phyloP scores from a whole-genome alignment of 2,329 filamentous ascomycete species.

The Scolecobasidium constrictum region DNA sequence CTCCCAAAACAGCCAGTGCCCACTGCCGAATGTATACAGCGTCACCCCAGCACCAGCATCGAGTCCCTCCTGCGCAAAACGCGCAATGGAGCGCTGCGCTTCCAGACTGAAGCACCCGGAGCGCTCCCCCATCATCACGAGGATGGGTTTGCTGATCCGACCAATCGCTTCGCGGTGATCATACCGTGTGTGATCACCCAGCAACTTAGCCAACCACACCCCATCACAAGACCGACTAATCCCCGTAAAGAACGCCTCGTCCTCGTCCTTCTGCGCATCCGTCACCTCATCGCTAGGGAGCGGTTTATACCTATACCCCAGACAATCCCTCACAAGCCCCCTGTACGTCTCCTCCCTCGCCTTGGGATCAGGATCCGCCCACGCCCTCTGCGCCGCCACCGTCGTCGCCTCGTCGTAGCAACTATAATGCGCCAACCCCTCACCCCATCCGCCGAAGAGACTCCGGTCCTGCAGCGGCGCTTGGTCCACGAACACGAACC shows the following conservation, averaged over 20 bases:
- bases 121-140: constrained; percentile 18
- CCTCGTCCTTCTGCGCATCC: constrained; percentile 11
- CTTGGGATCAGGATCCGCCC: constrained; percentile 5
- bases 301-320: constrained; percentile 17
- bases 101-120: constrained; percentile 20
- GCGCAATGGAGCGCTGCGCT: constrained; percentile 17
- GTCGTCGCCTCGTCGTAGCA: constrained; percentile 15
- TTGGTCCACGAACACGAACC: constrained; percentile 20
- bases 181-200: constrained; percentile 20
- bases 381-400: constrained; percentile 12
- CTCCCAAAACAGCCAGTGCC: constrained; percentile 23
- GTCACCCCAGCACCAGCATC: constrained; percentile 11
- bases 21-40: constrained; percentile 17
- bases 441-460: constrained; percentile 13
- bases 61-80: constrained; percentile 13
- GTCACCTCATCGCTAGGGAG: constrained; percentile 12
- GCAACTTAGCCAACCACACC: constrained; percentile 20
- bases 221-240: constrained; percentile 18
- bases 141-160: constrained; percentile 11
- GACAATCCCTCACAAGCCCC: constrained; percentile 17
- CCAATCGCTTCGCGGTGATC: constrained; percentile 18
- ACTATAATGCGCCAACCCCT: constrained; percentile 16
- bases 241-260: constrained; percentile 17
- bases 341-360: constrained; percentile 14
- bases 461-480: constrained; percentile 17